Conservation (phyloP, 2,329 filamentous ascomycete genomes). For the Colletotrichum phormii region DNA sequence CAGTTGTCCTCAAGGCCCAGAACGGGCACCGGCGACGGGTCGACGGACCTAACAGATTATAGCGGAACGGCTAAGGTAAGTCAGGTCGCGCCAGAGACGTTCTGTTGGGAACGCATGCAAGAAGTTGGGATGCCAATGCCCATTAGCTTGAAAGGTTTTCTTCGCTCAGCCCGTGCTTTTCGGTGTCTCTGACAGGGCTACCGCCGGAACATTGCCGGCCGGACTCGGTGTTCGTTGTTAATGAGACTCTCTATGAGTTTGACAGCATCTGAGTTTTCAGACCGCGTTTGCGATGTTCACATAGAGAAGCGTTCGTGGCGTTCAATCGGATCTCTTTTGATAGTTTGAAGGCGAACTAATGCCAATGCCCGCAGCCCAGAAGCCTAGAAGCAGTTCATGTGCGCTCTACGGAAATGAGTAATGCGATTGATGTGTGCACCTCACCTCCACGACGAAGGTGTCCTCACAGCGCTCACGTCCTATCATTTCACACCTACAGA, state of each 20-base stretch:
- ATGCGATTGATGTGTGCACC: background rate
- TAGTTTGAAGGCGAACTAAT: background rate
- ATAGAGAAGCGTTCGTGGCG: background rate
- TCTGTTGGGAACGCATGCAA: conserved; percentile 4
- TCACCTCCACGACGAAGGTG: background rate
- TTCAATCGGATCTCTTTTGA: background rate
- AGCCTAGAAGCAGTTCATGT: background rate
- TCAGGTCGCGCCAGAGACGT: background rate
- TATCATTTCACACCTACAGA: background rate
- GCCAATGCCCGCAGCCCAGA: background rate
- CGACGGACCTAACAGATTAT: background rate
- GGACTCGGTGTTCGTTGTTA: background rate
- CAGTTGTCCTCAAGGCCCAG: background rate
- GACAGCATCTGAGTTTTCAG: background rate
- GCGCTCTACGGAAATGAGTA: background rate
- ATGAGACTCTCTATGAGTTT: background rate
- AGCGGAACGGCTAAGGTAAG: background rate
- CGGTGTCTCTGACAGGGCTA: background rate
- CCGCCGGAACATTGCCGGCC: conserved; percentile 1
- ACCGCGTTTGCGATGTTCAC: background rate
- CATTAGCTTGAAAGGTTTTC: background rate
- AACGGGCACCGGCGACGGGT: background rate
- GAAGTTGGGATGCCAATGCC: conserved; percentile 5
- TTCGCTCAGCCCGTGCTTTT: background rate
- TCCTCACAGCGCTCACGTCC: background rate